phyloP scores from a whole-genome alignment of 495 filamentous ascomycete species.

The Neurospora sp. region DNA sequence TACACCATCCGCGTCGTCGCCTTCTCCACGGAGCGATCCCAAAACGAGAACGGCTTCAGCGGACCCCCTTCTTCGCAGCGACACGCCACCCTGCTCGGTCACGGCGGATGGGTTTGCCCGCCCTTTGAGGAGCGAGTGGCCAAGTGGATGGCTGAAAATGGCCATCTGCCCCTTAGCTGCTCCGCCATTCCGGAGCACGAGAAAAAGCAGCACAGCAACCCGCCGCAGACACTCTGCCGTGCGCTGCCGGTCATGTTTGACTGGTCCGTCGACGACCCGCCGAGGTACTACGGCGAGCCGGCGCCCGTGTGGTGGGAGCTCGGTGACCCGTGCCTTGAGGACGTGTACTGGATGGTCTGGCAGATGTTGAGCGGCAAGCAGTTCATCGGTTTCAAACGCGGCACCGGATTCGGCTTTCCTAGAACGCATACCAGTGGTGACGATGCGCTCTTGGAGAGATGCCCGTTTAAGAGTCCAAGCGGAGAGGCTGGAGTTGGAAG shows the following conservation, averaged over 20 bases:
- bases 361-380: slow-evolving; percentile 12
- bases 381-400: slow-evolving; percentile 12
- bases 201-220: slow-evolving; percentile 1
- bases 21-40: slow-evolving; percentile 1
- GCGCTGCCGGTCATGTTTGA: slow-evolving; percentile 8
- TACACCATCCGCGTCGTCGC: slow-evolving; percentile 16
- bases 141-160: slow-evolving; percentile 1
- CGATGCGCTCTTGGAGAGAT: not conserved
- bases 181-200: not conserved
- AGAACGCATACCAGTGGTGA: not conserved
- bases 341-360: slow-evolving; percentile 19
- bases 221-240: not conserved
- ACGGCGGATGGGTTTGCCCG: slow-evolving; percentile 18
- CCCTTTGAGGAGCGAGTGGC: slow-evolving; percentile 15
- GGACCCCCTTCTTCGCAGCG: slow-evolving; percentile 10
- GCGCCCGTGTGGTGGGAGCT: slow-evolving; percentile 13
- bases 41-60: slow-evolving; percentile 10
- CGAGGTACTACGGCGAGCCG: slow-evolving; percentile 10
- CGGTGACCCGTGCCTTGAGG: slow-evolving; percentile 15
- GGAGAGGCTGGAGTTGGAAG: slow-evolving; percentile 3
- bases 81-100: slow-evolving; percentile 8
- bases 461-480: slow-evolving; percentile 12
- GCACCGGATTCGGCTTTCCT: slow-evolving; percentile 10
- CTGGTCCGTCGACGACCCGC: slow-evolving; percentile 1
- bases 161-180: not conserved